Evolutionary conservation across 805 yeast species (phyloP).

Genomic region (Ogataea ganodermae): DNA sequence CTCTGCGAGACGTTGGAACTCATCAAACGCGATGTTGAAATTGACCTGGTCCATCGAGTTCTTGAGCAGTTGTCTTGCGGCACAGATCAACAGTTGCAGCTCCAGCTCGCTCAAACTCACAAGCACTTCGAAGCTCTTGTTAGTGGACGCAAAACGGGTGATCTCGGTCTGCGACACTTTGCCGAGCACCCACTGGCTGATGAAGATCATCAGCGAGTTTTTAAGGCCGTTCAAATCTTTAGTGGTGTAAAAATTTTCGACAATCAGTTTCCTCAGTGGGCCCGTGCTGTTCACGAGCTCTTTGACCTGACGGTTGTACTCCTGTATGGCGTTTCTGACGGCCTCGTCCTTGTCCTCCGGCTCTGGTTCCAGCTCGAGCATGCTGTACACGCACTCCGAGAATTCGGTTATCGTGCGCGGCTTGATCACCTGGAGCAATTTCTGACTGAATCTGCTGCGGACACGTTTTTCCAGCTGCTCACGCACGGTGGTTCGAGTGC

Average conservation of each 20-base stretch:
- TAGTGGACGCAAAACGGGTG: slow-evolving; percentile 9
- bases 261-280: slow-evolving; percentile 39
- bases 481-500: slow-evolving; percentile 71
- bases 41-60: slow-evolving; percentile 62
- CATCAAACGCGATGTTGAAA: slow-evolving; percentile 75
- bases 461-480: slow-evolving; percentile 91
- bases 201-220: slow-evolving; percentile 44
- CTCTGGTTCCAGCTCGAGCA: slow-evolving; percentile 13
- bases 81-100: slow-evolving; percentile 65
- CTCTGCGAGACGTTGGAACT: slow-evolving; percentile 43
- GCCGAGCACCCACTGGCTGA: slow-evolving; percentile 24
- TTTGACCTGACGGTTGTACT: slow-evolving; percentile 39
- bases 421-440: slow-evolving; percentile 62
- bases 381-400: slow-evolving; percentile 42
- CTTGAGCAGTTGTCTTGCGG: slow-evolving; percentile 69
- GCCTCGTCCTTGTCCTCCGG: slow-evolving; percentile 27
- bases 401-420: slow-evolving; percentile 51
- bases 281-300: slow-evolving; percentile 32
- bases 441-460: slow-evolving; percentile 82
- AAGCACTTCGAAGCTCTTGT: slow-evolving; percentile 23
- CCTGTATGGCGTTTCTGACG: background rate
- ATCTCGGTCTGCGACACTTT: slow-evolving; percentile 2
- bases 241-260: slow-evolving; percentile 55
- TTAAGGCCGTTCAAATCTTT: slow-evolving; percentile 57
- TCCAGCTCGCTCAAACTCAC: slow-evolving; percentile 68